These are phyloP conservation scores for Lavandula angustifolia DNA, from an alignment of 257 asterid species.

Conservation along the genomic window DNA sequence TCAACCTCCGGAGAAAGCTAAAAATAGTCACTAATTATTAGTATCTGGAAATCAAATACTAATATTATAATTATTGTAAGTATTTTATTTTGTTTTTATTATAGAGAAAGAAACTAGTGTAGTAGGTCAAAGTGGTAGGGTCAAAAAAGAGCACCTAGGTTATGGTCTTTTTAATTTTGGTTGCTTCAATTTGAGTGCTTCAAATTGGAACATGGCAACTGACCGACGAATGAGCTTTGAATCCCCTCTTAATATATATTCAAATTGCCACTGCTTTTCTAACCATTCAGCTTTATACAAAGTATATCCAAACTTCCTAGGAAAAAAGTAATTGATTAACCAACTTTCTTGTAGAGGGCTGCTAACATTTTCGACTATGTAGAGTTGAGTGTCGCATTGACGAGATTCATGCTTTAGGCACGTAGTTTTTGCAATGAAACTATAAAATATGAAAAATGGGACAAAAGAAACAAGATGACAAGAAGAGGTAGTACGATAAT, in stretches of 20 bases:
- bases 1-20: constrained; percentile 38
- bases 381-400: too few species aligned
- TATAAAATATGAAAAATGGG: too few species aligned
- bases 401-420: too few species aligned
- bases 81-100: constrained; percentile 8
- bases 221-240: constrained; percentile 51
- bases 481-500: too few species aligned
- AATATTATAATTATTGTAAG: constrained; percentile 25
- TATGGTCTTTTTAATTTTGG: constrained; percentile 23
- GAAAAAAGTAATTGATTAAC: not conserved
- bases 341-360: too few species aligned
- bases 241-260: constrained; percentile 20
- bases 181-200: constrained; percentile 41
- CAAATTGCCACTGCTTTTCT: constrained; percentile 11
- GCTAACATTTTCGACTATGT: too few species aligned
- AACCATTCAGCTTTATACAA: constrained; percentile 19
- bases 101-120: constrained; percentile 27
- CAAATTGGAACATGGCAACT: constrained; percentile 30
- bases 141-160: constrained; percentile 36
- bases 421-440: too few species aligned
- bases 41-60: constrained; percentile 19
- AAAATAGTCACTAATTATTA: constrained; percentile 5
- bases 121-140: constrained; percentile 48
- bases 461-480: too few species aligned
- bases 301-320: not conserved